Conservation (phyloP, 768 basidiomycete species). For the Aureoboletus auriporus region DNA sequence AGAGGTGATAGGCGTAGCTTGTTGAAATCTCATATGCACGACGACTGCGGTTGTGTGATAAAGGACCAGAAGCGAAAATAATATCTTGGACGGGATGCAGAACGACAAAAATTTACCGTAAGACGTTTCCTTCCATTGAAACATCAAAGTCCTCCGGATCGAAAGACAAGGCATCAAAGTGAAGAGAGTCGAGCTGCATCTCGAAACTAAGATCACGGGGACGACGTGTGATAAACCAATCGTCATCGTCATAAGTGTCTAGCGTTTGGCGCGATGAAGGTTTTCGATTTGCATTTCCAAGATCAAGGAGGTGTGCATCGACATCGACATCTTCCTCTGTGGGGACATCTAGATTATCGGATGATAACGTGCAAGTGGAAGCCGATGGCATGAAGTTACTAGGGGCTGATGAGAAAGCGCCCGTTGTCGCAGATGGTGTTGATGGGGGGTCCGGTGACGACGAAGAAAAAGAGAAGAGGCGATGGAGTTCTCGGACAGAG, state of each 20-base stretch:
- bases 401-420: background rate
- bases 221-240: conserved; percentile 5
- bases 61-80: background rate
- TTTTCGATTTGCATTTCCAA: conserved; percentile 18
- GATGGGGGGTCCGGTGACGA: conserved; percentile 12
- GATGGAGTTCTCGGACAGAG: conserved; percentile 35
- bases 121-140: conserved; percentile 14
- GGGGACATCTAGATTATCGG: conserved; percentile 14
- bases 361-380: conserved; percentile 13
- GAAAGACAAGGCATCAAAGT: conserved; percentile 69
- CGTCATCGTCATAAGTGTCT: background rate
- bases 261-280: conserved; percentile 2
- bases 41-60: background rate
- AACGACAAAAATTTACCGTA: conserved; percentile 11
- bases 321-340: conserved; percentile 14
- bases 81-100: background rate
- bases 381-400: conserved; percentile 2
- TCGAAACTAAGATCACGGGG: conserved; percentile 48
- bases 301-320: conserved; percentile 15
- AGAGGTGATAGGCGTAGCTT: conserved; percentile 1
- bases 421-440: conserved; percentile 1
- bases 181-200: conserved; percentile 68
- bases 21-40: background rate
- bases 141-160: conserved; percentile 53
- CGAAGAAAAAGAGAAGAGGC: conserved; percentile 29